Conservation (phyloP, 129 eudicot genomes). For the Chrysanthemum seticuspe region DNA sequence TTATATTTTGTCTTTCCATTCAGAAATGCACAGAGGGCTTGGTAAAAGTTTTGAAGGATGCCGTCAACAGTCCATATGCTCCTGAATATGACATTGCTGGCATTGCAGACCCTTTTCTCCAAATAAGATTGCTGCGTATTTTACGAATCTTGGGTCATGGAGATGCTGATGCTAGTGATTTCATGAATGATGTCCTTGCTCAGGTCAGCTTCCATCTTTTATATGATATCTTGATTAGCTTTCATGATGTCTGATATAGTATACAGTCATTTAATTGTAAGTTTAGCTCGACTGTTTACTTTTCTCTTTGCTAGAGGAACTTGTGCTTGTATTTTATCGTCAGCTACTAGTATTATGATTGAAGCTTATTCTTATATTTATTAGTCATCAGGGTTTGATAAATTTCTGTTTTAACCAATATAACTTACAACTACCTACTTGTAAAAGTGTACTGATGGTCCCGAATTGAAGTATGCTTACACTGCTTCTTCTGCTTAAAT, state of each 20-base stretch:
- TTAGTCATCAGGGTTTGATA: too few species aligned
- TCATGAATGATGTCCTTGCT: constrained; percentile 52
- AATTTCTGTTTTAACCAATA: too few species aligned
- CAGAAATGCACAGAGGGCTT: too few species aligned
- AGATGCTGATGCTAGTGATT: constrained; percentile 96
- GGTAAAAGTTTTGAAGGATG: too few species aligned
- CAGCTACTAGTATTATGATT: constrained; percentile 14
- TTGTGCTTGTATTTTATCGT: constrained; percentile 1
- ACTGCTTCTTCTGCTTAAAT: constrained; percentile 29
- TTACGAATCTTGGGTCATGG: constrained; percentile 83
- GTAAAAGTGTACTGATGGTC: neutral
- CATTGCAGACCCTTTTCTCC: constrained; percentile 91
- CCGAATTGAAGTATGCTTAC: constrained; percentile 20
- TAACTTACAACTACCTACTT: too few species aligned
- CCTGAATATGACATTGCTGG: constrained; percentile 94
- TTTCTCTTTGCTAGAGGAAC: neutral
- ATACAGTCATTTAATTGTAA: neutral
- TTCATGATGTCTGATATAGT: too few species aligned
- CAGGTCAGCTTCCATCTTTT: neutral
- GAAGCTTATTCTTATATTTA: constrained; percentile 2
- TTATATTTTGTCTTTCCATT: too few species aligned
- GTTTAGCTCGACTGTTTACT: too few species aligned
- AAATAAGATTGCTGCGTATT: constrained; percentile 72
- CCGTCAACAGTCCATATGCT: constrained; percentile 23
- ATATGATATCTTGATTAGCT: too few species aligned